phyloP scores from a whole-genome alignment of 768 basidiomycete genomes.

The Cantharellus cinnabarinus region DNA sequence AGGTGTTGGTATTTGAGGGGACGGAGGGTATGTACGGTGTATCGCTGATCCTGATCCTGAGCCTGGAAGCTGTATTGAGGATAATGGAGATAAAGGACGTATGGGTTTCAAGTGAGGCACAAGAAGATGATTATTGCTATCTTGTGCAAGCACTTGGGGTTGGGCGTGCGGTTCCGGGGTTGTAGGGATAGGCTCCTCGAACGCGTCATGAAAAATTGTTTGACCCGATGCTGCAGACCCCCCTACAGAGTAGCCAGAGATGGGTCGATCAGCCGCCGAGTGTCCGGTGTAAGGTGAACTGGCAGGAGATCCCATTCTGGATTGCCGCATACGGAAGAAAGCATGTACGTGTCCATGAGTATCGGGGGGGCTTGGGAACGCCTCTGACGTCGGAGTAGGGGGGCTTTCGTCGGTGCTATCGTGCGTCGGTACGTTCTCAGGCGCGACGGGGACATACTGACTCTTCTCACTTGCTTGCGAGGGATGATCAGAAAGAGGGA shows the following conservation, averaged over 20 bases:
- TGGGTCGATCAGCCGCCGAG: not conserved
- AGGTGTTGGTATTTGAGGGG: not conserved
- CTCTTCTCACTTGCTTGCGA: not conserved
- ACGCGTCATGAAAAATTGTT: not conserved
- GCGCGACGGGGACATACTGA: not conserved
- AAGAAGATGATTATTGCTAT: not conserved
- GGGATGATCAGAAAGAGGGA: not conserved
- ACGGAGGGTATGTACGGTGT: no score
- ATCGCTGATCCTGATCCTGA: not conserved
- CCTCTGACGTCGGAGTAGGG: not conserved
- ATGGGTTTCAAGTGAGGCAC: not conserved
- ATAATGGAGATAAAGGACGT: not conserved
- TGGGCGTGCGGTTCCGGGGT: not conserved
- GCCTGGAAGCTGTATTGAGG: not conserved
- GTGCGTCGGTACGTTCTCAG: not conserved
- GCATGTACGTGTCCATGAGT: not conserved
- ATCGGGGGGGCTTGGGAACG: not conserved
- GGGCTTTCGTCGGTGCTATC: not conserved
- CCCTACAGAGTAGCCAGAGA: not conserved
- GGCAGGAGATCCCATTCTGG: not conserved
- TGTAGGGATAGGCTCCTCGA: not conserved
- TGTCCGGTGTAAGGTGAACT: not conserved
- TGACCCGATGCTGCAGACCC: not conserved
- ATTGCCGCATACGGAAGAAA: not conserved
- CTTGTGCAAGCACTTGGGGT: not conserved